Base-by-base conservation (phyloP, 2,329 filamentous ascomycete genomes). In the Westerdykella aurantiaca region DNA sequence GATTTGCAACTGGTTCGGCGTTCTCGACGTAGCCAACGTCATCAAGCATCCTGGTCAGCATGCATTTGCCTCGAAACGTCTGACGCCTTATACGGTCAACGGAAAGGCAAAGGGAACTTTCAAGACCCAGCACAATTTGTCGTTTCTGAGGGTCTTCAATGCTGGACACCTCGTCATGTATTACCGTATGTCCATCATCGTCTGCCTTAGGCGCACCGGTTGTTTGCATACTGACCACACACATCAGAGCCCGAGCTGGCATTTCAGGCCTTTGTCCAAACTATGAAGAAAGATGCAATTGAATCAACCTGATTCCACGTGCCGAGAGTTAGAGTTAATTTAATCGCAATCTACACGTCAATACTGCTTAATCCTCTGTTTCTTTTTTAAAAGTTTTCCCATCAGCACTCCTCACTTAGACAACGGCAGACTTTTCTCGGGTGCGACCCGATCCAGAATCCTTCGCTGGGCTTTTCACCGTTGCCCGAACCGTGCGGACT, bases 41-140 rank as follows among this genome's bases (percentile, higher is more conserved):
- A 61, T 75, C 12, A 48, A 50, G 2, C 66, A 68, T 1, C 49
- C 64, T 0, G 69, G 69, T 2, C 73, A 63, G 51, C 38, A 44
- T 1, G 41, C 39, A 3, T 73, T 74, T 6, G 72, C 72, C 0
- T 72, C 70, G 55, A 61, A 60, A 12, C 63, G 74, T 46, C 39
- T 76, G 33, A 49, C 46, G 4, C 68, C 67, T 3, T 58, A 62
- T 13, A 67, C 68, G 37, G 56, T 57, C 41, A 58, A 75, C 48
- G 71, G 72, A 2, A 72, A 70, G 57, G 73, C 77, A 56, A 60
- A 65, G 4, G 73, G 68, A 34, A 66, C 65, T 37, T 76, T 72
- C 57, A 78, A 86, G 13, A 85, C 90, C 61, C 84, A 79, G 53
- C 85, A 81, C 7, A 89, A 88, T 44, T 61, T 77, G 31, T 69